Conservation (phyloP, 306 rosid genomes). For the Heteromeles arbutifolia region DNA sequence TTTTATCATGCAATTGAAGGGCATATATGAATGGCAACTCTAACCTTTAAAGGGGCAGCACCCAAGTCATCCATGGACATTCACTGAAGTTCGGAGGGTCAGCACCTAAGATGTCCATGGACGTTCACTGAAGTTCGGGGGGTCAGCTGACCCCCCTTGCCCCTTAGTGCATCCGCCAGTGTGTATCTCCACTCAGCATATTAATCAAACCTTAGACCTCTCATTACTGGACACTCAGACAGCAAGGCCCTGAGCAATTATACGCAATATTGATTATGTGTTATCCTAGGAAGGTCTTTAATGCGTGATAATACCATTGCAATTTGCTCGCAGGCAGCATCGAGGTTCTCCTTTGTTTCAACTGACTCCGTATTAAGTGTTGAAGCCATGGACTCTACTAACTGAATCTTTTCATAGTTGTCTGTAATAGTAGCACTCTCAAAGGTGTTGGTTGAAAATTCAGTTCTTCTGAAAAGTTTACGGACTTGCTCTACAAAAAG, state of each 20-base stretch:
- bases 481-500: slow-evolving; percentile 54
- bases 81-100: too few relatives aligned
- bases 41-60: too few relatives aligned
- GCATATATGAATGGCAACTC: too few relatives aligned
- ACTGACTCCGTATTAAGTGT: slow-evolving; percentile 54
- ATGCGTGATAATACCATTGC: slow-evolving; percentile 49
- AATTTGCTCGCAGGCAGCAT: slow-evolving; percentile 64
- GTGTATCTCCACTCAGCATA: slow-evolving; percentile 45
- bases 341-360: slow-evolving; percentile 71
- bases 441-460: slow-evolving; percentile 29
- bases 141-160: too few relatives aligned
- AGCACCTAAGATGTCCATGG: too few relatives aligned
- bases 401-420: slow-evolving; percentile 52
- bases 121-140: too few relatives aligned
- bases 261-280: slow-evolving; percentile 42
- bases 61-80: too few relatives aligned
- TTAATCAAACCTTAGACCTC: slow-evolving; percentile 9
- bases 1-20: too few relatives aligned
- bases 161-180: too few relatives aligned
- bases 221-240: slow-evolving; percentile 59
- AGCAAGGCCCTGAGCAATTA: slow-evolving; percentile 47
- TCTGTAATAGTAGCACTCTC: slow-evolving; percentile 34
- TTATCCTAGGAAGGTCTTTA: slow-evolving; percentile 58
- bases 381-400: slow-evolving; percentile 59
- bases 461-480: slow-evolving; percentile 11